These are phyloP conservation scores for Eutrema yunnanense DNA, from an alignment of 345 rosid genomes.

Conservation along the genomic window DNA sequence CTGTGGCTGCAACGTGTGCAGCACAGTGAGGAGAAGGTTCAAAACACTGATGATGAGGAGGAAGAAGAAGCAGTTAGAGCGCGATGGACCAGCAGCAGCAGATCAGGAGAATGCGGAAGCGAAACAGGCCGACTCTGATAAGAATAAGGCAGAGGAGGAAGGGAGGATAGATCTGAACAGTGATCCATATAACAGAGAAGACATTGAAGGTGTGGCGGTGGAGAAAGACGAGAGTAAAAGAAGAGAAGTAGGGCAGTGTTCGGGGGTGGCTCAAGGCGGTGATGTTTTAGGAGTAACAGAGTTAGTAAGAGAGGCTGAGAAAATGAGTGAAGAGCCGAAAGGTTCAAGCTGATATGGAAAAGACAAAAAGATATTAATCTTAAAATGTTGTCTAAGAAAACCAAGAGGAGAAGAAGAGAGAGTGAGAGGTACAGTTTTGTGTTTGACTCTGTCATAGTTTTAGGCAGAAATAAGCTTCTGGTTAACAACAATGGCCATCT, in stretches of 20 bases:
- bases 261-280: slow-evolving; percentile 1
- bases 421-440: slow-evolving; percentile 22
- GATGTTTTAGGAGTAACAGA: slow-evolving; percentile 10
- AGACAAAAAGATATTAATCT: not conserved
- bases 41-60: slow-evolving; percentile 86
- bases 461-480: slow-evolving; percentile 7
- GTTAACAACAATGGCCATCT: not conserved
- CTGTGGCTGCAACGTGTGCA: slow-evolving; percentile 82
- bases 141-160: slow-evolving; percentile 30
- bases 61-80: slow-evolving; percentile 75
- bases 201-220: slow-evolving; percentile 4
- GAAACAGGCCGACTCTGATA: slow-evolving; percentile 30
- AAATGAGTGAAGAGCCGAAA: slow-evolving; percentile 6
- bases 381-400: not conserved
- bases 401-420: not conserved
- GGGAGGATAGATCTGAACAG: slow-evolving; percentile 30
- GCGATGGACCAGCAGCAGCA: slow-evolving; percentile 41
- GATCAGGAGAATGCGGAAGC: slow-evolving; percentile 23
- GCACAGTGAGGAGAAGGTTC: slow-evolving; percentile 90
- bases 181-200: slow-evolving; percentile 28
- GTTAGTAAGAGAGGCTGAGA: slow-evolving; percentile 15
- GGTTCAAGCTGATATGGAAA: slow-evolving; percentile 1
- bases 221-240: slow-evolving; percentile 11
- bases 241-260: slow-evolving; percentile 12
- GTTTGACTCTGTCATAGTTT: slow-evolving; percentile 21